Conservation (phyloP, 1,284 basidiomycete species). For the Coriolopsis trogii region DNA sequence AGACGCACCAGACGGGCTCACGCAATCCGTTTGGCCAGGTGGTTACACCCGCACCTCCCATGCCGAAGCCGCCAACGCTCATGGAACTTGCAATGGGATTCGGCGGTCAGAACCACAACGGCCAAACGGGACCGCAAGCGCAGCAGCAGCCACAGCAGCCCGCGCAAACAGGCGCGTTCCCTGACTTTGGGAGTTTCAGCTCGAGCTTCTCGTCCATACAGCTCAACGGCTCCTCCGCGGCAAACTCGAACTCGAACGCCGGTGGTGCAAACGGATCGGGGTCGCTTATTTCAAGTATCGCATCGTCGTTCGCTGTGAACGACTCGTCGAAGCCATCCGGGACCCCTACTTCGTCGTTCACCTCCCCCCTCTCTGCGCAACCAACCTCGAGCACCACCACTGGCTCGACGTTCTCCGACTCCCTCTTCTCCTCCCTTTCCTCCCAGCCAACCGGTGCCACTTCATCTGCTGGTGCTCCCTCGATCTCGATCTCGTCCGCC, state of each 20-base stretch:
- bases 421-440: conserved; percentile 52
- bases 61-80: conserved; percentile 79
- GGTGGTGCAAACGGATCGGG: conserved; percentile 49
- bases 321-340: conserved; percentile 34
- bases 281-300: conserved; percentile 66
- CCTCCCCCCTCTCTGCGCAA: conserved; percentile 37
- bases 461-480: conserved; percentile 33
- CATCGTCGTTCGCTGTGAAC: conserved; percentile 70
- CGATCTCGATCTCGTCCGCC: conserved; percentile 29
- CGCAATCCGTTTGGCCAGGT: conserved; percentile 93
- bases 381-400: conserved; percentile 44
- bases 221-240: background rate
- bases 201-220: conserved; percentile 16
- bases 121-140: conserved; percentile 2
- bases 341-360: conserved; percentile 21
- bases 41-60: conserved; percentile 64
- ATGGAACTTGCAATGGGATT: conserved; percentile 75
- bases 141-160: conserved; percentile 34
- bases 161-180: conserved; percentile 16
- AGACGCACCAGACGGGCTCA: conserved; percentile 90
- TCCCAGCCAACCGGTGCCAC: conserved; percentile 54
- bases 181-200: conserved; percentile 19
- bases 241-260: conserved; percentile 20
- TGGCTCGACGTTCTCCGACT: conserved; percentile 49
- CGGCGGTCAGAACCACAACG: conserved; percentile 26